Evolutionary conservation across 1,284 basidiomycete genomes (phyloP), one percentile per base, ranked within the genome.

Genomic region (Heterobasidion parviporum): DNA sequence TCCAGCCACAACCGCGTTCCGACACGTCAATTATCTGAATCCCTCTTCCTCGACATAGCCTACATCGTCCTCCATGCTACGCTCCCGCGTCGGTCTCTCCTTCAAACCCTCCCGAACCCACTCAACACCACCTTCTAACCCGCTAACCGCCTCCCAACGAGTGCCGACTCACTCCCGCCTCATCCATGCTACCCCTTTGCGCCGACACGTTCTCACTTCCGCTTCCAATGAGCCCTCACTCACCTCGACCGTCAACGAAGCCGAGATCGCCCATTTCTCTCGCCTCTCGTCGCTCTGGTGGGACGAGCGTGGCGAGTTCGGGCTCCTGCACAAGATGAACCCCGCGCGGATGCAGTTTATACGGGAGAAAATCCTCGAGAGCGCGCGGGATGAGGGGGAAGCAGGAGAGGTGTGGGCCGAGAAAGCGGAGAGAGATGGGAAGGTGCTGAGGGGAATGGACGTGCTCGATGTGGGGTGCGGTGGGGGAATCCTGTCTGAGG

Each of bases 271-370:
- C 0, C 93, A 95, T 70, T 99, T 99, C 70, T 94, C 94, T 4
- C 80, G 82, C 38, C 83, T 99, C 1, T 94, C 94, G 0, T 86
- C 90, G 26, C 80, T 90, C 66, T 99, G 97, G 97, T 99, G 97
- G 97, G 87, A 98, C 70, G 92, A 97, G 67, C 78, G 78, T 34
- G 95, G 96, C 62, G 95, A 98, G 70, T 97, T 98, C 66, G 81
- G 77, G 2, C 75, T 96, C 43, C 74, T 99, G 36, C 97, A 99
- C 69, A 83, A 85, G 64, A 98, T 99, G 96, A 99, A 99, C 71
- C 93, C 94, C 0, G 80, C 88, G 10, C 79, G 97, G 38, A 82
- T 95, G 63, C 82, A 85, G 56, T 98, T 94, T 68, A 78, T 99
- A 18, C 80, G 86, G 32, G 82, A 94, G 60, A 96, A 96, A 69